phyloP scores from a whole-genome alignment of 371 early-diverging fungal species.

The Amoeboaphelidium protococcarum region DNA sequence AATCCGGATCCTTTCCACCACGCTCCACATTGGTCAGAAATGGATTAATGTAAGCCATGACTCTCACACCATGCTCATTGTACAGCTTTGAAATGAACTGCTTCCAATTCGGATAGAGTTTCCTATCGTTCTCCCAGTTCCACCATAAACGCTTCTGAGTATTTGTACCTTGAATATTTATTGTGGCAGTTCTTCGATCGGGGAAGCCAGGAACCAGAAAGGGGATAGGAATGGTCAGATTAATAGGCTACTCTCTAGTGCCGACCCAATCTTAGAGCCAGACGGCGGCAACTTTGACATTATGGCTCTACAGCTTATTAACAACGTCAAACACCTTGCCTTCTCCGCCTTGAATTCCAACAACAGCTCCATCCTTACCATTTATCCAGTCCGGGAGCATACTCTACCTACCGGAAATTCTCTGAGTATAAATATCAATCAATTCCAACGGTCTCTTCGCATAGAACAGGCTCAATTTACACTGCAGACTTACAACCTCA shows the following conservation, averaged over 20 bases:
- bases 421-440: background rate
- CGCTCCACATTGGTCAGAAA: background rate
- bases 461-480: background rate
- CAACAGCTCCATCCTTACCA: slow-evolving; percentile 1
- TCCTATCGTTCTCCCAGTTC: slow-evolving; percentile 1
- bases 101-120: slow-evolving; percentile 1
- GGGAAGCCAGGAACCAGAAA: background rate
- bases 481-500: slow-evolving; percentile 10
- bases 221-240: background rate
- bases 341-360: slow-evolving; percentile 2
- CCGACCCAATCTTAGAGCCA: slow-evolving; percentile 3
- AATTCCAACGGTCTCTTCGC: background rate
- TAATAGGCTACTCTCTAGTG: background rate
- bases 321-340: background rate
- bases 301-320: background rate
- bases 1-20: background rate
- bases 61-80: background rate
- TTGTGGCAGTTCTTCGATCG: background rate
- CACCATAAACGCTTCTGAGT: slow-evolving; percentile 2
- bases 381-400: background rate
- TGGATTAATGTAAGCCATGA: slow-evolving; percentile 3
- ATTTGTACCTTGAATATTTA: background rate
- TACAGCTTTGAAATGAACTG: background rate
- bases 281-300: background rate
- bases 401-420: background rate